Evolutionary conservation across 257 asterid species (phyloP).

Genomic region (Ilex aquifolium): DNA sequence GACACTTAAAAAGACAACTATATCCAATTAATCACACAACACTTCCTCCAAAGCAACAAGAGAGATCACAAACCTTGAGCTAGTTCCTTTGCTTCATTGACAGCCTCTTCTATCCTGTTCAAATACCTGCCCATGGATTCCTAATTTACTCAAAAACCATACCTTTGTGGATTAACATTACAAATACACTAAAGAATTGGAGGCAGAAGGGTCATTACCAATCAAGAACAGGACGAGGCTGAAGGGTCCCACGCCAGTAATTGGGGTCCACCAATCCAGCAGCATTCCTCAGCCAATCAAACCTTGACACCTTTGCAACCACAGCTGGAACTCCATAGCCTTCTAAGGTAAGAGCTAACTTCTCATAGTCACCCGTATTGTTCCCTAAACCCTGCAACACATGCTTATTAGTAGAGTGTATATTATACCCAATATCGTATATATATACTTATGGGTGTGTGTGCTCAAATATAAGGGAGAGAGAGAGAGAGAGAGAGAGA

Average conservation of each 20-base stretch:
- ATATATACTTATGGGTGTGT: neutral
- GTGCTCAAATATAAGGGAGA: no score
- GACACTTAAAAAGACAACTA: no score
- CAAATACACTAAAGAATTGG: no score
- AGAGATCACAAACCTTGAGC: constrained; percentile 41
- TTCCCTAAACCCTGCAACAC: constrained; percentile 79
- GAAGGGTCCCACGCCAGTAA: constrained; percentile 87
- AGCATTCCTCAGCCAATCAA: constrained; percentile 94
- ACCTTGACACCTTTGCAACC: constrained; percentile 70
- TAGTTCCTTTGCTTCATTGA: constrained; percentile 68
- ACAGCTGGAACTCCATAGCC: constrained; percentile 71
- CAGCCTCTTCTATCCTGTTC: constrained; percentile 66
- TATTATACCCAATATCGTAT: neutral
- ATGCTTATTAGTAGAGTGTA: neutral
- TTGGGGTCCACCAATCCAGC: constrained; percentile 81
- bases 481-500: constrained; percentile 5
- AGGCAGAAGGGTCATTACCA: constrained; percentile 33
- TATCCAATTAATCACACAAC: neutral
- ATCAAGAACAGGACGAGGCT: constrained; percentile 89
- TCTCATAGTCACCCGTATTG: constrained; percentile 68
- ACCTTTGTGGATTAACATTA: neutral
- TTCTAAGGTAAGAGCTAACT: constrained; percentile 52
- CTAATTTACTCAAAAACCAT: neutral
- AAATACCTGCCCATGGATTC: constrained; percentile 53
- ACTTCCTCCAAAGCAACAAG: neutral